Evolutionary conservation across 2,329 filamentous ascomycete genomes (phyloP), one percentile per base, ranked within the genome.

Genomic region (Sporothrix curviconia): DNA sequence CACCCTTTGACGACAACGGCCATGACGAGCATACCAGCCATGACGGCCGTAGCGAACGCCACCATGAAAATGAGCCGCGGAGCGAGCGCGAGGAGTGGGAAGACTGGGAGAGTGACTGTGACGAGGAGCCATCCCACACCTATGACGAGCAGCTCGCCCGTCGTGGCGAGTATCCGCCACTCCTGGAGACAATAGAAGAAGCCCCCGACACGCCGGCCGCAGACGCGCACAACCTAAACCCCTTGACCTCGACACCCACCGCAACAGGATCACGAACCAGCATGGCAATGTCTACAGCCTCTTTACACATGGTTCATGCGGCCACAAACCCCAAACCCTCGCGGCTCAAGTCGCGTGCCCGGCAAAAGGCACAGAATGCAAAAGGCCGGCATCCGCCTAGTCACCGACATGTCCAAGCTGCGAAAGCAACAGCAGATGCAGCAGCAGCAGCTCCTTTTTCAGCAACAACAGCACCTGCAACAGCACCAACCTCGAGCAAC

Each of bases 381-480:
- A 77, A n/a, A 79, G 70, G 81, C 80, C 8, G 84, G 84, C 12
- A 87, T 89, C 66, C 85, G 76, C 61, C 69, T 90, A 19, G 83
- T 89, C 62, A 91, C 87, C 2, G 85, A 85, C 66, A 85, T 89
- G 74, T 74, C 82, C 60, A 74, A 69, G 60, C 75, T 76, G 67
- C 80, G 72, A 25, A 65, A 63, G 47, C 73, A 74, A 28, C 70
- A 68, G 62, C 76, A 66, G 67, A 76, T 69, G n/a, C 50, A 58
- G 25, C 67, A 57, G 28, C 70, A 71, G 24, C 68, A 65, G 62
- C 75, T 64, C 67, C 76, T 68, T 61, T 61, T 67, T 66, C 22
- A 66, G 65, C 9, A 66, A 68, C 36, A 66, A 71, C 66, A 75
- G 12, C 71, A 71, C 67, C n/a, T 65, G 64, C 12, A 66, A 68